Percentiles rank a stretch among this genome's conserved stretches.
Evolutionary conservation across 208 protist genomes (phyloP).

Genomic region (Trichomonas tenax): DNA sequence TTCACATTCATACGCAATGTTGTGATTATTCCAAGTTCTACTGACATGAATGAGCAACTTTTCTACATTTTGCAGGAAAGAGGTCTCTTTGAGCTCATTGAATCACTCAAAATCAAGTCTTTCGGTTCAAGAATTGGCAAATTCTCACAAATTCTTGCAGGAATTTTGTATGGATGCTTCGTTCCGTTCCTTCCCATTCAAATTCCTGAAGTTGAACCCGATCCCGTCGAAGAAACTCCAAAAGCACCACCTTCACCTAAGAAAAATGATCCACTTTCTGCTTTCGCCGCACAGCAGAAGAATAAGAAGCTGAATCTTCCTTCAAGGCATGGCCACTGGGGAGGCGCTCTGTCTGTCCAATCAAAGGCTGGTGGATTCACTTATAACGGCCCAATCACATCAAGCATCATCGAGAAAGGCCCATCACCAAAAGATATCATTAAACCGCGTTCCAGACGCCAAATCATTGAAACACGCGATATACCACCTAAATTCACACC

Average conservation of each 20-base stretch:
- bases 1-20: neutral
- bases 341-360: neutral
- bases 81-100: neutral
- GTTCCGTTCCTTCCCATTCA: neutral
- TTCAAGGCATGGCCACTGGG: conserved; percentile 3
- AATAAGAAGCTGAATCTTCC: neutral
- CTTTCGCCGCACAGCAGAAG: neutral
- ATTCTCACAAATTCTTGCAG: neutral
- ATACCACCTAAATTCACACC: neutral
- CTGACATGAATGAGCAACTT: neutral
- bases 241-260: neutral
- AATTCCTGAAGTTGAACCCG: neutral
- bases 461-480: neutral
- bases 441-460: neutral
- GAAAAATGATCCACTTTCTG: neutral
- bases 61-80: neutral
- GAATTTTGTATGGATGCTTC: neutral
- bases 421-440: neutral
- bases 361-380: neutral
- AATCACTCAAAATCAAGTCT: neutral
- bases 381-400: neutral
- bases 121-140: neutral
- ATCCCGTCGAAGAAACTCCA: neutral
- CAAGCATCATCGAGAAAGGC: neutral
- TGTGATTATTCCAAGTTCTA: neutral